A percentile compares a stretch with the other conserved stretches of the same genome.
Conservation (phyloP, 306 rosid species). For the Sesbania bispinosa region DNA sequence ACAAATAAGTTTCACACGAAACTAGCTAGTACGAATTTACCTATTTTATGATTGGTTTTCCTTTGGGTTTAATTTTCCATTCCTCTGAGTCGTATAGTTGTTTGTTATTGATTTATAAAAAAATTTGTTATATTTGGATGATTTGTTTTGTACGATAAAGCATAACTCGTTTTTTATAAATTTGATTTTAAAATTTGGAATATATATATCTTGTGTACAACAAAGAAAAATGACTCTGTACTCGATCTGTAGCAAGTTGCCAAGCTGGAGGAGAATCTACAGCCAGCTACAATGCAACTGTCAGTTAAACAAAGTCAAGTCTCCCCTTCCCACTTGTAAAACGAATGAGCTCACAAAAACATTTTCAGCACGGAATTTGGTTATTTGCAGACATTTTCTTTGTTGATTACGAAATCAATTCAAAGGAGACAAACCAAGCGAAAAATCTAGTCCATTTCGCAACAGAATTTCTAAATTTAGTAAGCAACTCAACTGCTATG, state of each 20-base stretch:
- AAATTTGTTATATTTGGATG: no score
- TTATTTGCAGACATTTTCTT: background rate
- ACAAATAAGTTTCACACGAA: no score
- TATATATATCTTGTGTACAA: no score
- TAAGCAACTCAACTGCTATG: background rate
- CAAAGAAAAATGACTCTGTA: background rate
- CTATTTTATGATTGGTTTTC: no score
- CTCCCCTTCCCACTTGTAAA: constrained; percentile 8
- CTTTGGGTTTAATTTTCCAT: no score
- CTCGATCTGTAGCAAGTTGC: background rate
- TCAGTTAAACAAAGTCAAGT: background rate
- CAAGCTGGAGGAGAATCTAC: constrained; percentile 14
- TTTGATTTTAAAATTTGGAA: background rate
- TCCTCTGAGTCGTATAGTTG: no score
- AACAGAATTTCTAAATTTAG: constrained; percentile 27
- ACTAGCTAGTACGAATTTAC: no score
- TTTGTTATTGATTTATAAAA: no score
- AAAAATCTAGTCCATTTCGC: constrained; percentile 8
- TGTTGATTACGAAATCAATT: background rate
- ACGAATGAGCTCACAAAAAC: constrained; percentile 12
- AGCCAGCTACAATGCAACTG: constrained; percentile 22
- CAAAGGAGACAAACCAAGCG: background rate
- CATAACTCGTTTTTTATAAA: no score
- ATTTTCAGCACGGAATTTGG: constrained; percentile 9
- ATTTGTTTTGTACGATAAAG: no score